Percentiles rank a stretch among this genome's conserved stretches.
Evolutionary conservation across 257 asterid species (phyloP).

Genomic region (Solanum okadae): DNA sequence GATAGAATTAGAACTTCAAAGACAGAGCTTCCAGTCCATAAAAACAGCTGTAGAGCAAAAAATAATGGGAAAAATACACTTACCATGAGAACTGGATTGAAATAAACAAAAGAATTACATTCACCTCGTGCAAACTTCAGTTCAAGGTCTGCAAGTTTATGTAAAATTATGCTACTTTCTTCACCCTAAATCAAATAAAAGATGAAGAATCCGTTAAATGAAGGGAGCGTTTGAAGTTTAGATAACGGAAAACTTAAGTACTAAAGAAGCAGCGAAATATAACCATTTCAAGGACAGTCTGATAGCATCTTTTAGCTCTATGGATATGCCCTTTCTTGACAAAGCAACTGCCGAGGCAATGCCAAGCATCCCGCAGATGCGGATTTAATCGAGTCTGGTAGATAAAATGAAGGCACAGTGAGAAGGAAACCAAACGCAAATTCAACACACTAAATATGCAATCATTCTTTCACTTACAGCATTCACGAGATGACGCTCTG

Average conservation of each 20-base stretch:
- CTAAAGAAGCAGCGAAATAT: neutral
- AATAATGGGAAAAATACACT: too few species aligned
- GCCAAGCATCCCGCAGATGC: accelerated
- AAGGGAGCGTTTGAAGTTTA: neutral
- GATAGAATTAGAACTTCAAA: too few species aligned
- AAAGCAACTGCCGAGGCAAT: neutral
- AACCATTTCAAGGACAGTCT: neutral
- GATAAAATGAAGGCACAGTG: neutral
- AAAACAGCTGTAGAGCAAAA: too few species aligned
- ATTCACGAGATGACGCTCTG: accelerated
- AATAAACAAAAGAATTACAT: too few species aligned
- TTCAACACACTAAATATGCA: neutral
- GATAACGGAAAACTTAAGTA: neutral
- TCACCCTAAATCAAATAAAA: neutral
- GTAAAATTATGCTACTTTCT: neutral
- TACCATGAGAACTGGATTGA: too few species aligned
- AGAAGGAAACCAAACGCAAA: neutral
- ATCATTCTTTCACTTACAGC: neutral
- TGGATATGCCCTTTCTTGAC: neutral
- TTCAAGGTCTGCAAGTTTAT: neutral
- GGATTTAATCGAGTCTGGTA: neutral
- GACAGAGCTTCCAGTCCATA: too few species aligned
- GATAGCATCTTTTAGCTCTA: neutral
- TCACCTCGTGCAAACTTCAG: neutral
- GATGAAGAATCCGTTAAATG: neutral